Conservation (phyloP, 2,329 filamentous ascomycete species). For the Coniochaeta prunicola region DNA sequence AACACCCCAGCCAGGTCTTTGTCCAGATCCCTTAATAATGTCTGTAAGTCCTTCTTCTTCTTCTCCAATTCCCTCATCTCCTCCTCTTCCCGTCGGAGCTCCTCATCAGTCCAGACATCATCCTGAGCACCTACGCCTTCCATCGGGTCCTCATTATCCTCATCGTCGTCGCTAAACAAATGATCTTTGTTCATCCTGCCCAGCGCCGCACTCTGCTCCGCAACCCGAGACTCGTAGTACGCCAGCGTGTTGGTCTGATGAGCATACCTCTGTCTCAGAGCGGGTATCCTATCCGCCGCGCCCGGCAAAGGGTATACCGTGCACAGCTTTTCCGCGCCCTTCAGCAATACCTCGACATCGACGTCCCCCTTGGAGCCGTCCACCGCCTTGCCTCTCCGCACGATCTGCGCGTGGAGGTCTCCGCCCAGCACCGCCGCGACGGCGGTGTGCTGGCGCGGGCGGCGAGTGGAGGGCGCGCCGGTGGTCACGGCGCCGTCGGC, state of each 20-base stretch:
- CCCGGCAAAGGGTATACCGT: slow-evolving; percentile 79
- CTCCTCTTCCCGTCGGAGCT: slow-evolving; percentile 62
- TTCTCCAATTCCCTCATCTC: slow-evolving; percentile 51
- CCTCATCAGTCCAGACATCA: slow-evolving; percentile 56
- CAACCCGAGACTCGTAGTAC: slow-evolving; percentile 75
- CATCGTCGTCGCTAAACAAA: slow-evolving; percentile 47
- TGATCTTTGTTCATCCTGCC: slow-evolving; percentile 63
- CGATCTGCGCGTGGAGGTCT: slow-evolving; percentile 77
- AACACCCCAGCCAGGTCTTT: slow-evolving; percentile 48
- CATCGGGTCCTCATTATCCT: slow-evolving; percentile 43
- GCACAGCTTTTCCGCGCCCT: slow-evolving; percentile 84
- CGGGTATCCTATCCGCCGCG: slow-evolving; percentile 67
- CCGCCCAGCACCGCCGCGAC: slow-evolving; percentile 85
- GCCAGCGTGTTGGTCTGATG: slow-evolving; percentile 66
- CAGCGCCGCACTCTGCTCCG: slow-evolving; percentile 68
- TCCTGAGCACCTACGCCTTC: slow-evolving; percentile 28
- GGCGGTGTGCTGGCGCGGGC: slow-evolving; percentile 66
- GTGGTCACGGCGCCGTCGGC: slow-evolving; percentile 56
- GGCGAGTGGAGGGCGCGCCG: slow-evolving; percentile 37
- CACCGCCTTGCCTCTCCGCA: slow-evolving; percentile 44
- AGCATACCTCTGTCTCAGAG: slow-evolving; percentile 63
- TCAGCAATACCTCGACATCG: slow-evolving; percentile 77
- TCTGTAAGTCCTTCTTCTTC: too few relatives aligned
- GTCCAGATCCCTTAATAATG: slow-evolving; percentile 46
- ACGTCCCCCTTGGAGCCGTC: slow-evolving; percentile 61